Conservation (phyloP, 148 eudicot species). For the Gaultheria prostrata region DNA sequence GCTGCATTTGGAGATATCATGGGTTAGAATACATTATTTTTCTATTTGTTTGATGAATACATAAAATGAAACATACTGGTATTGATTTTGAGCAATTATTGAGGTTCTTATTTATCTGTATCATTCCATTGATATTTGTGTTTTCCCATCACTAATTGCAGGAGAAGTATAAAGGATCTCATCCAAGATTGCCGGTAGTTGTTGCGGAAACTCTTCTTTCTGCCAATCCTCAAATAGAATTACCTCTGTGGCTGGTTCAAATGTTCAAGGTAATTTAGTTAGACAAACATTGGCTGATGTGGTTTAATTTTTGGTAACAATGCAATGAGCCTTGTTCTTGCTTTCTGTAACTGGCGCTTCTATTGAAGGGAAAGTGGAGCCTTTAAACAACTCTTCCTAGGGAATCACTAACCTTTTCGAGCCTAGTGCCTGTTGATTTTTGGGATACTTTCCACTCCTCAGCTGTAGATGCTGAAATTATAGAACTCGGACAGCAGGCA, state of each 20-base stretch:
- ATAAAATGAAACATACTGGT: neutral
- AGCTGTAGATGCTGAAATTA: neutral
- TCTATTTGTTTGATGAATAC: neutral
- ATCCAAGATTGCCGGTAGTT: constrained; percentile 74
- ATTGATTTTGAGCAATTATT: constrained; percentile 5
- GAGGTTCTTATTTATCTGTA: neutral
- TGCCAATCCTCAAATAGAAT: constrained; percentile 78
- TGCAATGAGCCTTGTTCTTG: neutral
- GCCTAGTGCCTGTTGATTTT: neutral
- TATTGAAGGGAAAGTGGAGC: neutral
- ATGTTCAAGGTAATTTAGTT: constrained; percentile 72
- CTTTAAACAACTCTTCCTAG: neutral
- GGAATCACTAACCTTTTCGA: neutral
- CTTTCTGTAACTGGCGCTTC: neutral
- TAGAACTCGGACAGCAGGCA: neutral
- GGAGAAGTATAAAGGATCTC: constrained; percentile 74
- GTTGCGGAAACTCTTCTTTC: constrained; percentile 93
- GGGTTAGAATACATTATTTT: neutral
- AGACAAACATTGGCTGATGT: neutral
- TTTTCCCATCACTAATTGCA: constrained; percentile 29
- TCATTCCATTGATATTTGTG: neutral
- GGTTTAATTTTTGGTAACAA: neutral
- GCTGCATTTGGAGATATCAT: constrained; percentile 1
- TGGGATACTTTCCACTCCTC: neutral
- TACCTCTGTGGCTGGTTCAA: constrained; percentile 92